Conservation (phyloP, 2,329 filamentous ascomycete genomes). For the Raffaelea ambrosiae region DNA sequence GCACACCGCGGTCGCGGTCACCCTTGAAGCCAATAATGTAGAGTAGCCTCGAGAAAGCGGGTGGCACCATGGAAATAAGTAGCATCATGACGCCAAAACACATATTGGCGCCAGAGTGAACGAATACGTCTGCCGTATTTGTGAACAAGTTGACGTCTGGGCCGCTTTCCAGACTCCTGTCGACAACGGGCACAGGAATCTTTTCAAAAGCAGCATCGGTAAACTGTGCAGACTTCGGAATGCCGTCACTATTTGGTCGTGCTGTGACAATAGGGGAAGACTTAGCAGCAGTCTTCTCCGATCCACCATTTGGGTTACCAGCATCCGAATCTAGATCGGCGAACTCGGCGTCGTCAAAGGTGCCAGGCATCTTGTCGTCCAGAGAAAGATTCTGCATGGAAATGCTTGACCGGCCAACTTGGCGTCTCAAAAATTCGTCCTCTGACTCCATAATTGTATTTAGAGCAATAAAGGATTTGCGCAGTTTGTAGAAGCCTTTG, state of each 20-base stretch:
- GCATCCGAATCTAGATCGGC: constrained; percentile 15
- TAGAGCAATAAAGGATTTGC: constrained; percentile 79
- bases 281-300: constrained; percentile 21
- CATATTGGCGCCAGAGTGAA: constrained; percentile 81
- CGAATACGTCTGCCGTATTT: constrained; percentile 74
- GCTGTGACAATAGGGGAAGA: neutral
- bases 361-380: constrained; percentile 27
- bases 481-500: constrained; percentile 84
- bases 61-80: constrained; percentile 87
- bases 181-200: neutral
- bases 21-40: constrained; percentile 87
- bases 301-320: constrained; percentile 18
- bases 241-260: neutral
- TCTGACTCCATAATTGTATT: constrained; percentile 73
- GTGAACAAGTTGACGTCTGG: constrained; percentile 57
- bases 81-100: constrained; percentile 83
- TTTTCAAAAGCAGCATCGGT: neutral
- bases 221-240: neutral
- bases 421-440: constrained; percentile 24
- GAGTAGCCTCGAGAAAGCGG: constrained; percentile 77
- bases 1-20: constrained; percentile 72
- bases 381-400: constrained; percentile 8
- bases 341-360: constrained; percentile 27
- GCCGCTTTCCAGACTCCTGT: constrained; percentile 4
- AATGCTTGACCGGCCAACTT: neutral